A percentile compares a stretch with the other conserved stretches of the same genome.
These are phyloP conservation scores for Fusarium ramigenum DNA, from an alignment of 2,329 filamentous ascomycete species.

Conservation along the genomic window DNA sequence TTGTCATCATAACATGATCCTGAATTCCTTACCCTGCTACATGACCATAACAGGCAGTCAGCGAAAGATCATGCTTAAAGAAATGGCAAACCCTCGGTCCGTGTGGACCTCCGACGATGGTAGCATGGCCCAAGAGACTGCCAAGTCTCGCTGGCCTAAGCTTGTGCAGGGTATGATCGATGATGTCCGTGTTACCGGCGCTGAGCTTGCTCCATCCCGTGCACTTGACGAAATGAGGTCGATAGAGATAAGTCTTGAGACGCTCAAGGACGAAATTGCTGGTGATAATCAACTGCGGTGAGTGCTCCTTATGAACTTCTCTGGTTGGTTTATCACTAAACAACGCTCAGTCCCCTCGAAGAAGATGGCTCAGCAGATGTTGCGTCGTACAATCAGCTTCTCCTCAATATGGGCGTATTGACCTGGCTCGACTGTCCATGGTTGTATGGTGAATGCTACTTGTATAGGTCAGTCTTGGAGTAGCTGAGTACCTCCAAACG, in stretches of 20 bases:
- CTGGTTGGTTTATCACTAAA: not conserved
- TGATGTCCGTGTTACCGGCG: not conserved
- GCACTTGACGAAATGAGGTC: not conserved
- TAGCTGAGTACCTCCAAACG: accelerated
- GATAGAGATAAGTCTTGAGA: not conserved
- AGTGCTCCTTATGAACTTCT: not conserved
- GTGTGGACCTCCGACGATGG: constrained; percentile 3
- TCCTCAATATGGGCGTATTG: not conserved
- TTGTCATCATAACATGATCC: not conserved
- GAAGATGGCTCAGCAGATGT: not conserved
- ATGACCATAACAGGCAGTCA: not conserved
- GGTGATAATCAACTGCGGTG: not conserved
- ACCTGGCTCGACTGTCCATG: constrained; percentile 8
- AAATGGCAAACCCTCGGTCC: not conserved
- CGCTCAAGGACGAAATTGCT: not conserved
- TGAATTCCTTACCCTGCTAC: no score
- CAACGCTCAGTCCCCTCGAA: not conserved
- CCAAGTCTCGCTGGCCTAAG: not conserved
- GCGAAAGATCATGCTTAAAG: not conserved
- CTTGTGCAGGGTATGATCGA: constrained; percentile 1
- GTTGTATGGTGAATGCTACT: constrained; percentile 12
- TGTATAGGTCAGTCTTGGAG: not conserved
- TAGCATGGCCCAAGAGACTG: constrained; percentile 5
- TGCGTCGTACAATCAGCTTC: not conserved
- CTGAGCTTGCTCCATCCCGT: not conserved